Base-by-base conservation (phyloP, 495 filamentous ascomycete genomes). In the Penicillium manginii region DNA sequence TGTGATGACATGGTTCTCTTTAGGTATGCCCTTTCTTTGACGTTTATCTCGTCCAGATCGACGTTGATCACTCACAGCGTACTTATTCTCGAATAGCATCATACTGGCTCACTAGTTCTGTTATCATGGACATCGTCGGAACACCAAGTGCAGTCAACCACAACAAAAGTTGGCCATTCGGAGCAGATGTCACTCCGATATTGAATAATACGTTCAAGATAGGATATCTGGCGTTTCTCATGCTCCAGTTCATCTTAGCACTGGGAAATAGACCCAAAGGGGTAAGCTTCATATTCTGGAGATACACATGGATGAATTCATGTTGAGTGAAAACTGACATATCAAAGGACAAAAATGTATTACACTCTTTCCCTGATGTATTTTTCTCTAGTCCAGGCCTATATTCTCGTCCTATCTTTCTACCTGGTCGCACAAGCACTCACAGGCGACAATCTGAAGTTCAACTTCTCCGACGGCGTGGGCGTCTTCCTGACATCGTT, bases 241-340 rank as follows among this genome's bases (percentile, higher is more conserved):
- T 93, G 52, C 81, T 96, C 22, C 94, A 98, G 74, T 97, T 97
- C 74, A 91, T 98, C 58, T 79, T 98, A 40, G 93, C 94, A 15
- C 85, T 98, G 57, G 94, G 94, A 56, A 98, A 97, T 69, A 79
- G 94, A 63, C 94, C 94, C 94, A 6, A 98, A 98, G 75, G 94
- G 79, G 78, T 96, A 60, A 33, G 60, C 57, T 9, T 5, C 10
- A 15, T 4, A 9, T 7, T 5, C 12, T 31, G 7, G 17, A 6
- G 9, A n/a, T 37, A 23, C 6, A 26, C 4, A 29, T 29, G 5
- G 26, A 29, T n/a, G 19, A 4, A 10, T 5, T 43, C 3, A 0
- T 43, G 18, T 9, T 43, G 9, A 39, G 1, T 0, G n/a, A 11
- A 5, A 0, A 11, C 47, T 57, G 39, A 64, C 4, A 55, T 37